Evolutionary conservation across 2,329 filamentous ascomycete genomes (phyloP), one percentile per base, ranked within the genome.

Genomic region (Neonectria hederae): DNA sequence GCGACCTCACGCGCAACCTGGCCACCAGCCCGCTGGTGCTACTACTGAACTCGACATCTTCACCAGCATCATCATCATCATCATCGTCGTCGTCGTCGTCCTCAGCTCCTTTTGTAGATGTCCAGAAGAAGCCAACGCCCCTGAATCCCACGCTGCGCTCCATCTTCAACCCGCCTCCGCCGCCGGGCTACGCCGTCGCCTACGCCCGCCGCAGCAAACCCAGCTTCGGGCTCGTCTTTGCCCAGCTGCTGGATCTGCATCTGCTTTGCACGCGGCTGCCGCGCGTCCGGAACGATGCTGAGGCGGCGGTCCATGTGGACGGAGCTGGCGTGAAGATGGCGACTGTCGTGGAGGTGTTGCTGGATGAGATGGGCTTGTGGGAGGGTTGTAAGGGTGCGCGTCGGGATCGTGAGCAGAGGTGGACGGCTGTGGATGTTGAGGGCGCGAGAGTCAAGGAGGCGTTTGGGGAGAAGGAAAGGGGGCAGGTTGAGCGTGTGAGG

Each of bases 201-300:
- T 54, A 49, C 10, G 64, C 65, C n/a, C 71, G 76, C 9, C 72
- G 76, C 56, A 82, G 78, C 65, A 86, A 83, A 63, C 84, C 85
- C 6, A 80, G 80, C 17, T 88, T 87, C 59, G 87, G 87, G 5
- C 77, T 82, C 14, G 80, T 85, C 5, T 89, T 89, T 65, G 70
- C 82, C 6, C 83, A 86, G 74, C 78, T 89, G 45, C 76, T 87
- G 0, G 83, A 87, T 49, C 55, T 89, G 19, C 86, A 89, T 64
- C 67, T 90, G 5, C 76, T 89, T 3, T 82, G 83, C 63, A 83
- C 82, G 5, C 72, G 72, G 3, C 65, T 86, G 1, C 83, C 85
- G 24, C 77, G 78, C 45, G 74, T 72, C 5, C 74, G 72, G 17
- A 73, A 55, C 1, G 84, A 85, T 53, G 82, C 79, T 2, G 82